Evolutionary conservation across 805 yeast species (phyloP), one percentile per base, ranked within the genome.

Genomic region (Myxozyma sirexii): DNA sequence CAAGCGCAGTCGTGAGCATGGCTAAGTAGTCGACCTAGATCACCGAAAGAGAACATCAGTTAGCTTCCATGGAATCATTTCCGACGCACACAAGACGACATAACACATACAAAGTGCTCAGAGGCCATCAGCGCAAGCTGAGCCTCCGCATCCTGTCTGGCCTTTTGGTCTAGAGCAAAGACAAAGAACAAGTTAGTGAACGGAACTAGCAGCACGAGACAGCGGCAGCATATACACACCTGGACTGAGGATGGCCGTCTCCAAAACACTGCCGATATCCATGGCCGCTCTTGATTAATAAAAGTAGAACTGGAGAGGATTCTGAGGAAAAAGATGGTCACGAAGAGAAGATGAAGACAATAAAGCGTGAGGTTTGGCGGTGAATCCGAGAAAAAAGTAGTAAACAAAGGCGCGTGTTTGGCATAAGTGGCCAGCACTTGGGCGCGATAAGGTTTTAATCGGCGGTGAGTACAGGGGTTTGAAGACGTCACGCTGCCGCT

Each of bases 141-240:
- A 44, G 82, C 78, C 75, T 90, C 97, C 62, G 97, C 96, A 64
- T 83, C 82, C 43, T 84, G 75, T 76, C 97, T 84, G 67, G 82
- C 80, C 58, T 77, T 75, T 38, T 86, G 84, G 72, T 88, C 84
- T 61, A 51, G 24, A 26, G 10, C 21, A 39, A 29, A 24, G 12
- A 13, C 12, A 43, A 26, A 44, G 37, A 12, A 13, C 26, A 17
- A 23, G 12, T 41, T 31, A 39, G 35, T 46, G 45, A 4, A 19
- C 29, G 12, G 35, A n/a, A 24, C 37, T 27, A 41, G 21, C 5
- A 31, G 8, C 6, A 6, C 15, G 19, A 43, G 21, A 10, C 29
- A 27, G 24, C n/a, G 37, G 29, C 24, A 46, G 23, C 2, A 15
- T 47, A 37, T n/a, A 62, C 68, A 57, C 63, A 65, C 73, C 83